These are phyloP conservation scores for Acanthamoeba castellanii DNA, from an alignment of 208 protist genomes.

Conservation along the genomic window DNA sequence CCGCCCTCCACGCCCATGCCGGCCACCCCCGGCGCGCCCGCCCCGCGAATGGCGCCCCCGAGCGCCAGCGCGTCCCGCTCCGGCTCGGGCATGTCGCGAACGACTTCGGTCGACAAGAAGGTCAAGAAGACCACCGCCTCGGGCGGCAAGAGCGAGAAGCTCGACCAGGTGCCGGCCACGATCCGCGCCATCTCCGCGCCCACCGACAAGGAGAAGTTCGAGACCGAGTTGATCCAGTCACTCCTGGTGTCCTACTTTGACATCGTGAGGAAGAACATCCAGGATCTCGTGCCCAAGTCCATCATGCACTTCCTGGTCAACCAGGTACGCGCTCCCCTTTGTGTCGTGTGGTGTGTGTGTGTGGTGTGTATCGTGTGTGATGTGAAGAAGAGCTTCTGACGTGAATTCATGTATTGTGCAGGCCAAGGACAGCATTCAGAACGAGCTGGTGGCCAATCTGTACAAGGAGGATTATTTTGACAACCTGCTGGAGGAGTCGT, in stretches of 20 bases:
- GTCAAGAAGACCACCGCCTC: neutral
- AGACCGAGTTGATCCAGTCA: slow-evolving; percentile 86
- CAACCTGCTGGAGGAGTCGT: slow-evolving; percentile 95
- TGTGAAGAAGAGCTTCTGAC: neutral
- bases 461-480: slow-evolving; percentile 95
- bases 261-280: slow-evolving; percentile 90
- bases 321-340: slow-evolving; percentile 86
- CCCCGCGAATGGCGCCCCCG: neutral
- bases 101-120: neutral
- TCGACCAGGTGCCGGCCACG: slow-evolving; percentile 67
- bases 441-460: slow-evolving; percentile 94
- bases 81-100: neutral
- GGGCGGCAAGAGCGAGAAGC: slow-evolving; percentile 65
- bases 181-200: slow-evolving; percentile 65
- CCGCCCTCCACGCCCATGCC: neutral
- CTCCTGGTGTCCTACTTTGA: slow-evolving; percentile 89
- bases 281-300: slow-evolving; percentile 98
- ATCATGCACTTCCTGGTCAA: slow-evolving; percentile 99
- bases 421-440: slow-evolving; percentile 92
- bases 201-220: slow-evolving; percentile 82
- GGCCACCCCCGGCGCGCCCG: neutral
- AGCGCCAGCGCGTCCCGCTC: neutral
- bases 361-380: no score
- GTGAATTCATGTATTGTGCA: neutral
- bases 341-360: neutral